A percentile compares a stretch with the other conserved stretches of the same genome.
These are phyloP conservation scores for Meripilus lineatus DNA, from an alignment of 1,284 basidiomycete species.

Conservation along the genomic window DNA sequence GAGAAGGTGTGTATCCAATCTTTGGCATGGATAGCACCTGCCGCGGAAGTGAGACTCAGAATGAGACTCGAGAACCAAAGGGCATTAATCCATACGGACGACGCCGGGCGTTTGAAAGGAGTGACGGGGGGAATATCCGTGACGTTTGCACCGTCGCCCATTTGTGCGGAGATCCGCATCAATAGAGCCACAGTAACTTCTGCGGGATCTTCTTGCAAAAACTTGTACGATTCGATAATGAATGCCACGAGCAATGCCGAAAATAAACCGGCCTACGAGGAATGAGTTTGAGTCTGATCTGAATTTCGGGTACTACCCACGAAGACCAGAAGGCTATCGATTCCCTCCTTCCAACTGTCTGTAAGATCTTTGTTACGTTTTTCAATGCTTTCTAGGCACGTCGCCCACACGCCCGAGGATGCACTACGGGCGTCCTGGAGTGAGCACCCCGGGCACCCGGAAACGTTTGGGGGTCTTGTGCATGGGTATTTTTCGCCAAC, in stretches of 20 bases:
- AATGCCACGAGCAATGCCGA: conserved; percentile 41
- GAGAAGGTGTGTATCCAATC: conserved; percentile 19
- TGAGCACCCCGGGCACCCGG: too few species aligned
- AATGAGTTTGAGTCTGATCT: not conserved
- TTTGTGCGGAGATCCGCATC: conserved; percentile 22
- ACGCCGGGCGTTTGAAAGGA: conserved; percentile 13
- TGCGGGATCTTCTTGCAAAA: conserved; percentile 28
- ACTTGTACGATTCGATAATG: conserved; percentile 36
- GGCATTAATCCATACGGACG: conserved; percentile 28
- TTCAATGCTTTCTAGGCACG: too few species aligned
- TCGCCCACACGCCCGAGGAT: too few species aligned
- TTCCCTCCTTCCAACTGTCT: not conserved
- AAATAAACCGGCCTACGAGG: conserved; percentile 34
- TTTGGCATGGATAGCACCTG: conserved; percentile 10
- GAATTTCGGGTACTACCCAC: not conserved
- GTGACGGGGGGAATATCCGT: not conserved
- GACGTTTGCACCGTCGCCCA: not conserved
- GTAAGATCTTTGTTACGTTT: not conserved
- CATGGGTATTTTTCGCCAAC: too few species aligned
- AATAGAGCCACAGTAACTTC: conserved; percentile 28
- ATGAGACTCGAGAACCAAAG: too few species aligned
- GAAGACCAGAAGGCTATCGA: not conserved
- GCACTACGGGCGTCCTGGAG: too few species aligned
- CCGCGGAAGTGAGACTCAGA: conserved; percentile 20
- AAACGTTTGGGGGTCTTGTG: too few species aligned